Conservation (phyloP, 805 yeast genomes). For the Candida bentonensis region DNA sequence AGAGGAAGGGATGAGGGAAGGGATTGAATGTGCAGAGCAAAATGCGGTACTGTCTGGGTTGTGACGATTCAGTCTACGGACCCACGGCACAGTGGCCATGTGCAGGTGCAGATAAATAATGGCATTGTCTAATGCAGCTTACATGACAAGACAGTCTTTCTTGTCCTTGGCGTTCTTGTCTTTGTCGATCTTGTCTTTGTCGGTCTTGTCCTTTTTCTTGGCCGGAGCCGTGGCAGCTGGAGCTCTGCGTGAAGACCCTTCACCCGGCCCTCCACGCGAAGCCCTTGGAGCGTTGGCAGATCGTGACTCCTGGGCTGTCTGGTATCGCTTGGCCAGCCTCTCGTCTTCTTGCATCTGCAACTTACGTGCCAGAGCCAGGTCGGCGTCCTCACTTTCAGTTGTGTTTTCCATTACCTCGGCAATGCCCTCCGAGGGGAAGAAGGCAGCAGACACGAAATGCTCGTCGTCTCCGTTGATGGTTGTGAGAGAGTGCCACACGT, state of each 20-base stretch:
- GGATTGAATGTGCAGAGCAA: too few species aligned
- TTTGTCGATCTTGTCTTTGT: background rate
- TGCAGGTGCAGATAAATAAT: too few species aligned
- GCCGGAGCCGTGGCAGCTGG: too few species aligned
- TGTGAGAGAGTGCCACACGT: slow-evolving; percentile 72
- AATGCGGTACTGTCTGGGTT: too few species aligned
- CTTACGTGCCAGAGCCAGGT: background rate
- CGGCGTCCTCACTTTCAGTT: background rate
- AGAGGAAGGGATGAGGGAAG: too few species aligned
- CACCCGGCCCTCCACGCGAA: background rate
- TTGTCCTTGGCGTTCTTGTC: background rate
- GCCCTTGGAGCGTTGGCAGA: background rate
- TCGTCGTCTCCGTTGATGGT: slow-evolving; percentile 61
- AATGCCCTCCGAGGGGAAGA: background rate
- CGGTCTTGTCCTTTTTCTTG: background rate
- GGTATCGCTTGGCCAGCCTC: background rate
- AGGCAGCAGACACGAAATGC: background rate
- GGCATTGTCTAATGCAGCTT: too few species aligned
- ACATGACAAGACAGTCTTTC: background rate
- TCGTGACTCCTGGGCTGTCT: background rate
- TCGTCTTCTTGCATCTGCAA: slow-evolving; percentile 1
- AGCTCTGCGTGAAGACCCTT: too few species aligned
- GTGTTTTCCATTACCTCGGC: background rate
- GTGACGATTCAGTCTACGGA: too few species aligned
- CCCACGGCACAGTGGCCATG: too few species aligned